These are phyloP conservation scores for Leccinum glutinopallens DNA, from an alignment of 1,284 basidiomycete species.

Conservation along the genomic window DNA sequence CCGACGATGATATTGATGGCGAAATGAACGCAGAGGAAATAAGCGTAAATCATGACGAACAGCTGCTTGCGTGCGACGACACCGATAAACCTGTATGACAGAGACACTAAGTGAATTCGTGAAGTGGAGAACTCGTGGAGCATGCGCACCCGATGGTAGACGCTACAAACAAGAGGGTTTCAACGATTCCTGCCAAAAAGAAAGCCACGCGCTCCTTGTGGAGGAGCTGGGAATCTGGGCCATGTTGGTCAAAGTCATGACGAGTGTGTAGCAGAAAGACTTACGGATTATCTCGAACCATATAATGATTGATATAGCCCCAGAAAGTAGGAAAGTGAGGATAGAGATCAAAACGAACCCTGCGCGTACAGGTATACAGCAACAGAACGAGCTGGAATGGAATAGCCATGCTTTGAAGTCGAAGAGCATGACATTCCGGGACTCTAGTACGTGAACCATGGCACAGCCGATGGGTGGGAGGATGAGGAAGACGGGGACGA, in stretches of 20 bases:
- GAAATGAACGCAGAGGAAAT: slow-evolving; percentile 60
- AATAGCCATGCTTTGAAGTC: slow-evolving; percentile 30
- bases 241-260: slow-evolving; percentile 5
- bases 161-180: slow-evolving; percentile 50
- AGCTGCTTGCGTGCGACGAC: slow-evolving; percentile 59
- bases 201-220: slow-evolving; percentile 45
- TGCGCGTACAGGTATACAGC: slow-evolving; percentile 62
- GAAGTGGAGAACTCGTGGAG: neutral
- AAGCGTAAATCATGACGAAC: slow-evolving; percentile 58
- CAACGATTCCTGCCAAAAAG: slow-evolving; percentile 50
- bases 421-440: slow-evolving; percentile 22
- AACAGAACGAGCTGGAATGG: slow-evolving; percentile 53
- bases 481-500: neutral
- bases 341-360: slow-evolving; percentile 58
- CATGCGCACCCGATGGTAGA: slow-evolving; percentile 55
- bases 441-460: slow-evolving; percentile 1
- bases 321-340: slow-evolving; percentile 53
- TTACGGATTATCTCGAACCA: slow-evolving; percentile 63
- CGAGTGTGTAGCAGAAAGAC: slow-evolving; percentile 22
- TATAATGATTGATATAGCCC: slow-evolving; percentile 50
- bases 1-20: slow-evolving; percentile 56
- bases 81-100: slow-evolving; percentile 52
- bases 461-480: neutral
- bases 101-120: slow-evolving; percentile 7
- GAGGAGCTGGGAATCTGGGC: slow-evolving; percentile 39